These are phyloP conservation scores for Mycena pura DNA, from an alignment of 768 basidiomycete genomes.

Conservation along the genomic window DNA sequence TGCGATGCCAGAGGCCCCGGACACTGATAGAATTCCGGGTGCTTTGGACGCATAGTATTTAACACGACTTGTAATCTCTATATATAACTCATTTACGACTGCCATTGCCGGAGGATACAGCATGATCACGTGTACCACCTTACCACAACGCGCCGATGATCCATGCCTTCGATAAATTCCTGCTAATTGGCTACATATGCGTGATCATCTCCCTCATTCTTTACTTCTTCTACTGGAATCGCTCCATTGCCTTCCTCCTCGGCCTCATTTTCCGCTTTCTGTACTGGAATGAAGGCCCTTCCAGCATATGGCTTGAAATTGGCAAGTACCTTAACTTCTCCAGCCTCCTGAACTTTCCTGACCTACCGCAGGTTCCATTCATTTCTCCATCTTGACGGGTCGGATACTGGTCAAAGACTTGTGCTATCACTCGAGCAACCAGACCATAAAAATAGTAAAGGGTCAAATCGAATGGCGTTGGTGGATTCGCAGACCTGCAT, in stretches of 20 bases:
- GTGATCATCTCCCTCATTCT: slow-evolving; percentile 63
- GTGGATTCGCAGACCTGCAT: slow-evolving; percentile 84
- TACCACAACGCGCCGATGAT: slow-evolving; percentile 23
- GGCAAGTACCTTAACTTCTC: slow-evolving; percentile 47
- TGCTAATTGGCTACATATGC: slow-evolving; percentile 70
- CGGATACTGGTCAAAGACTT: slow-evolving; percentile 89
- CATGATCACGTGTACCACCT: not conserved
- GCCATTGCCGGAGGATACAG: not conserved
- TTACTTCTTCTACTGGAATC: slow-evolving; percentile 93
- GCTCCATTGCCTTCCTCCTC: slow-evolving; percentile 75
- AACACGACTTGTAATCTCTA: not conserved
- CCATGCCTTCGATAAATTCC: slow-evolving; percentile 61
- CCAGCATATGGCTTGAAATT: slow-evolving; percentile 86
- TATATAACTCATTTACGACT: slow-evolving; percentile 3
- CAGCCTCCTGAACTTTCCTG: not conserved
- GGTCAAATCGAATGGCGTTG: slow-evolving; percentile 92
- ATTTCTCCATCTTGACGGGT: slow-evolving; percentile 88
- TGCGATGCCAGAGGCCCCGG: slow-evolving; percentile 2
- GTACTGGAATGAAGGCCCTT: slow-evolving; percentile 79
- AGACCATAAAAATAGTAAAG: slow-evolving; percentile 84
- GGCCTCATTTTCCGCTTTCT: slow-evolving; percentile 69
- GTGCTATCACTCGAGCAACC: slow-evolving; percentile 90
- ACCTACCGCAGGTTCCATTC: slow-evolving; percentile 73
- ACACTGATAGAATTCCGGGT: slow-evolving; percentile 20
- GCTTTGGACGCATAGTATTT: slow-evolving; percentile 20